Base-by-base conservation (phyloP, 2,329 filamentous ascomycete genomes). In the Aspergillus fischeri region DNA sequence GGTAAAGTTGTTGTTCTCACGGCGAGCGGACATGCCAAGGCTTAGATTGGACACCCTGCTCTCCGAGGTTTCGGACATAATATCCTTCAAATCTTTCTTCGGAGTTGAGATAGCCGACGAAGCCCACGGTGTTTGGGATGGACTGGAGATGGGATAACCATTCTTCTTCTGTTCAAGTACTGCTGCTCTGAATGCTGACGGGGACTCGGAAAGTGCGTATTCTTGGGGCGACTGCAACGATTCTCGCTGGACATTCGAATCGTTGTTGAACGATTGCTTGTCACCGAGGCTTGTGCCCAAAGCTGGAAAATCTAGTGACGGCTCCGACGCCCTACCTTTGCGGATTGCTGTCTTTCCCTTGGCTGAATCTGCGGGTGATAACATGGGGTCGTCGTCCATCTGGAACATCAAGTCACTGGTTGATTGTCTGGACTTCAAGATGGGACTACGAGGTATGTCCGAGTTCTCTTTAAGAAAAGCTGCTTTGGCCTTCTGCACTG, bases 321-420 rank as follows among this genome's bases (percentile, higher is more conserved):
- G 63, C 3, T 67, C 65, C 17, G 53, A 50, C 11, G 60, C 42
- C 49, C 55, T 65, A 20, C 53, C 9, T 4, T 63, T 64, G 41
- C 68, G 68, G 51, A 70, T 54, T 4, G 61, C 56, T 24, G 60
- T 29, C 56, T 73, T 74, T 3, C 71, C 71, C 63, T 73, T 74
- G 2, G 54, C 50, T 3, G 59, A 53, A 11, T 67, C 63, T 17
- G 53, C 57, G 2, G 71, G 62, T 1, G 70, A 68, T n/a, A 69
- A 50, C 5, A 61, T n/a, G 45, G 57, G 51, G 29, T 92, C 91
- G 41, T 95, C 92, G 57, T 96, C 93, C 92, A 97, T 97, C 63
- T 91, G 86, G 69, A 97, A 97, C 73, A 96, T 96, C 54, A 97
- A 81, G 64, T 97, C 92, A 41, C 81, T 81, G 1, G 82, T 78